phyloP scores from a whole-genome alignment of 2,329 filamentous ascomycete genomes.

The Fonsecaea monophora region DNA sequence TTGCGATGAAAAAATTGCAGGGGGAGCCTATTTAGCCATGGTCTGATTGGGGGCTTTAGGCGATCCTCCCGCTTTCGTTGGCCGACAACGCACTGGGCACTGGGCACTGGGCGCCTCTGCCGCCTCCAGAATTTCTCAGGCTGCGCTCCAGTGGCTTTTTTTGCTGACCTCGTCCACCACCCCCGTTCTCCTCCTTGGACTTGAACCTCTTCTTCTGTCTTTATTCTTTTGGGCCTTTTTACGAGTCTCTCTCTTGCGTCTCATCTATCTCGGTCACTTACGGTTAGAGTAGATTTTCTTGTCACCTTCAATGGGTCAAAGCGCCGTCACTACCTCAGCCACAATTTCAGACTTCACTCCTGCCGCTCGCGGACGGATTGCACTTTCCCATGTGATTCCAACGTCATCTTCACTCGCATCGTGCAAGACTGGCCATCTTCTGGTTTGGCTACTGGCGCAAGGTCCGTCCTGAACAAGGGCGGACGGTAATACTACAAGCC shows the following conservation, averaged over 20 bases:
- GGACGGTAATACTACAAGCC: slow-evolving; percentile 55
- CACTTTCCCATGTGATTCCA: slow-evolving; percentile 32
- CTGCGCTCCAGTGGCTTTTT: slow-evolving; percentile 6
- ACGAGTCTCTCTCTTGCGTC: background rate
- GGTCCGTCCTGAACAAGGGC: slow-evolving; percentile 60
- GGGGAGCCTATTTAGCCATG: background rate
- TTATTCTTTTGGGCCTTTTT: background rate
- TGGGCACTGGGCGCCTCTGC: slow-evolving; percentile 1
- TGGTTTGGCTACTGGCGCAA: slow-evolving; percentile 56
- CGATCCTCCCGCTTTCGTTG: background rate
- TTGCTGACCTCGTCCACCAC: slow-evolving; percentile 16
- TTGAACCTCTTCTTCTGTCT: slow-evolving; percentile 4
- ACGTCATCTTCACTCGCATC: slow-evolving; percentile 18
- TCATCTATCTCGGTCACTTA: background rate
- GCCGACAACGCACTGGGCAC: background rate
- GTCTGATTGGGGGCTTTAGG: background rate
- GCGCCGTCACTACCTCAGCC: slow-evolving; percentile 27
- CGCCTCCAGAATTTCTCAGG: slow-evolving; percentile 11
- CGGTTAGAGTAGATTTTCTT: background rate
- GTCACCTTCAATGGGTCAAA: slow-evolving; percentile 40
- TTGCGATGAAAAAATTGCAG: background rate
- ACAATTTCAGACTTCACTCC: slow-evolving; percentile 16
- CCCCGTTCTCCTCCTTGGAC: background rate
- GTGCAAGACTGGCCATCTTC: slow-evolving; percentile 24
- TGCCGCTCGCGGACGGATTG: slow-evolving; percentile 22